Evolutionary conservation across 768 basidiomycete genomes (phyloP).

Genomic region (Mycena crocata): DNA sequence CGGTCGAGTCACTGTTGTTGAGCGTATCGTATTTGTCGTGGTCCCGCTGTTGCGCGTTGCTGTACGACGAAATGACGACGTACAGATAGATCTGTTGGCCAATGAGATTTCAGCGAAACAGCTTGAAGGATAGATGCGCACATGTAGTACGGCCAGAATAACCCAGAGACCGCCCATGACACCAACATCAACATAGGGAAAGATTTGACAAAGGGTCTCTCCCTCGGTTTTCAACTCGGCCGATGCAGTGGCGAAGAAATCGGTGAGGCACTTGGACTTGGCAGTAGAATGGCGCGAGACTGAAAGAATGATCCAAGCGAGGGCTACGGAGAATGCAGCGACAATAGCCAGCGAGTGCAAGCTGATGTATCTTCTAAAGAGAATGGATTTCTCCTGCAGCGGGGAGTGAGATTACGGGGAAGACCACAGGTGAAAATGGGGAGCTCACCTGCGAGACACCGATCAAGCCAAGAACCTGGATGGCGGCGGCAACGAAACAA

Average conservation of each 20-base stretch:
- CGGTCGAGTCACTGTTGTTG: conserved; percentile 69
- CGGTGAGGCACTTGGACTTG: conserved; percentile 68
- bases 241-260: conserved; percentile 62
- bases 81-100: conserved; percentile 60
- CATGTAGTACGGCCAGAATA: conserved; percentile 81
- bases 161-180: conserved; percentile 93
- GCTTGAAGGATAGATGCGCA: conserved; percentile 46
- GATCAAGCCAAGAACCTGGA: conserved; percentile 88
- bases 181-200: conserved; percentile 93
- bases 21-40: conserved; percentile 84
- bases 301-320: conserved; percentile 85
- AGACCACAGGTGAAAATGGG: neutral
- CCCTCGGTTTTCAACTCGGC: conserved; percentile 60
- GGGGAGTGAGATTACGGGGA: conserved; percentile 4
- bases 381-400: conserved; percentile 70
- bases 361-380: conserved; percentile 77
- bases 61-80: conserved; percentile 67
- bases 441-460: conserved; percentile 81
- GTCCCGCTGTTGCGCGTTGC: conserved; percentile 78
- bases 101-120: conserved; percentile 18
- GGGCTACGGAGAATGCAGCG: conserved; percentile 79
- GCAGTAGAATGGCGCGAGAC: conserved; percentile 82
- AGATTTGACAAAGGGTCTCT: conserved; percentile 85
- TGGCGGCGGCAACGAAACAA: conserved; percentile 78
- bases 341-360: conserved; percentile 67